Evolutionary conservation across 306 rosid species (phyloP).

Genomic region (Citrullus amarus): DNA sequence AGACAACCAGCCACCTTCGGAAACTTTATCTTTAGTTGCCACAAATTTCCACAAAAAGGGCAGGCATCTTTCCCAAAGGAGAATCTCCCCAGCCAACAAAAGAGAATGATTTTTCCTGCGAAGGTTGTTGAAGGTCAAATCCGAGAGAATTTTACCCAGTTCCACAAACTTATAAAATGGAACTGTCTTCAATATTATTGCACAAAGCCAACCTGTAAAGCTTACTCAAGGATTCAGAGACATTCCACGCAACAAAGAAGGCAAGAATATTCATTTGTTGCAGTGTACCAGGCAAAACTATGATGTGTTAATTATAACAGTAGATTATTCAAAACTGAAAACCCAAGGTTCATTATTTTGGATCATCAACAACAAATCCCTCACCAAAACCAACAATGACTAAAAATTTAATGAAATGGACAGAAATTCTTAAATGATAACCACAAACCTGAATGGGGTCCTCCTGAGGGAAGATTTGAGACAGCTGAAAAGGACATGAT

Average conservation of each 20-base stretch:
- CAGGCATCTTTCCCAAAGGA: neutral
- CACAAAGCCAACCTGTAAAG: neutral
- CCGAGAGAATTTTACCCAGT: neutral
- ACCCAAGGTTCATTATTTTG: neutral
- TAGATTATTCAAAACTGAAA: neutral
- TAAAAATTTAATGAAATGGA: neutral
- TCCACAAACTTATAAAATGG: neutral
- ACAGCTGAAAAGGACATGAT: conserved; percentile 44
- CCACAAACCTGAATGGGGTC: conserved; percentile 44
- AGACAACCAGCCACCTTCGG: neutral
- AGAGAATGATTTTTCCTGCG: neutral
- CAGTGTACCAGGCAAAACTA: neutral
- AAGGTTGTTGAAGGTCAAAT: neutral
- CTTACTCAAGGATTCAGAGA: neutral
- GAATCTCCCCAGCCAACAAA: neutral
- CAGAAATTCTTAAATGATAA: neutral
- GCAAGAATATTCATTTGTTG: neutral
- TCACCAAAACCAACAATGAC: neutral
- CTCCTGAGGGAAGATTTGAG: conserved; percentile 31
- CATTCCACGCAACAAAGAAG: neutral
- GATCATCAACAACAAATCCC: neutral
- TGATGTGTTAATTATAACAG: neutral
- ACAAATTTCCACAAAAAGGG: neutral
- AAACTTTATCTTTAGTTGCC: neutral
- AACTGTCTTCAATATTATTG: neutral